Conservation (phyloP, 495 filamentous ascomycete genomes). For the Penicillium herquei region DNA sequence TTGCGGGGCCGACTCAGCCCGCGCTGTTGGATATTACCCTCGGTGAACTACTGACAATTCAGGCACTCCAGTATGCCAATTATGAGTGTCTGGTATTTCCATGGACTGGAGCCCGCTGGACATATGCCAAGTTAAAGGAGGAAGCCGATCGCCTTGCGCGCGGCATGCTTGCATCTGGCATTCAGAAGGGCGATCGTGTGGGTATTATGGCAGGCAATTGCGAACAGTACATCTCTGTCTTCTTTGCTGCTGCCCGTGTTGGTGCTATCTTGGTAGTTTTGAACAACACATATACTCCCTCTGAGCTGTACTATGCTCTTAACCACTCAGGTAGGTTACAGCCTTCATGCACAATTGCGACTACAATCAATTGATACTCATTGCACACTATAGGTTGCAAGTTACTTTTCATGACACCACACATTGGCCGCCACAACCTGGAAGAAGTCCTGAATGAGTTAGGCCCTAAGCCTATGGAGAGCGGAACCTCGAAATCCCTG, state of each 20-base stretch:
- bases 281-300: constrained; percentile 70
- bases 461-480: constrained; percentile 35
- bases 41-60: constrained; percentile 59
- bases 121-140: constrained; percentile 61
- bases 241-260: constrained; percentile 66
- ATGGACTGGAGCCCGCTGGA: constrained; percentile 66
- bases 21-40: constrained; percentile 60
- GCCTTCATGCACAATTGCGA: neutral
- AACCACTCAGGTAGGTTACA: constrained; percentile 56
- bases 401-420: constrained; percentile 62
- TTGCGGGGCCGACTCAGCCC: constrained; percentile 59
- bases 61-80: constrained; percentile 58
- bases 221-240: constrained; percentile 65
- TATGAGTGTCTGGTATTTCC: constrained; percentile 63
- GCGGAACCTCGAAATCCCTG: constrained; percentile 29
- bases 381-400: constrained; percentile 47
- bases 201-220: constrained; percentile 73
- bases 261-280: constrained; percentile 66
- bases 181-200: constrained; percentile 61
- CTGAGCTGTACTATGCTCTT: constrained; percentile 62
- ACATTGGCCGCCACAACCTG: constrained; percentile 57
- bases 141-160: constrained; percentile 58
- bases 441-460: constrained; percentile 51
- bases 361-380: neutral
- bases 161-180: constrained; percentile 57